phyloP scores from a whole-genome alignment of 805 yeast species.

The Cyberlindnera suaveolens region DNA sequence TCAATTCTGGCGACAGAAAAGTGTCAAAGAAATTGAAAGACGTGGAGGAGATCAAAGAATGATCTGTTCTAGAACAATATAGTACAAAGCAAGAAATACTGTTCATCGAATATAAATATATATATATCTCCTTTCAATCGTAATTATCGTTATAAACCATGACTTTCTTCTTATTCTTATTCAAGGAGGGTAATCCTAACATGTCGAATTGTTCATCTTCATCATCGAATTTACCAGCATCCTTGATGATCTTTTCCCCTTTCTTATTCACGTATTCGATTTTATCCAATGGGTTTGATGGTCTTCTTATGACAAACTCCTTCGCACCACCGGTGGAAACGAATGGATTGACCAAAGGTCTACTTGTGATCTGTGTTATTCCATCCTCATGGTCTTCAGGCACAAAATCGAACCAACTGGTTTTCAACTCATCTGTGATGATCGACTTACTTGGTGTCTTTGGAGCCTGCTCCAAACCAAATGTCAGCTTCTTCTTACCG shows the following conservation, averaged over 20 bases:
- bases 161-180: constrained; percentile 2
- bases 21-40: constrained; percentile 1
- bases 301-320: constrained; percentile 10
- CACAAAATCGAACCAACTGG: constrained; percentile 27
- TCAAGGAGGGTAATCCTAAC: background rate
- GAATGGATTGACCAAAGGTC: constrained; percentile 19
- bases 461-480: constrained; percentile 6
- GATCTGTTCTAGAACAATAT: too few relatives aligned
- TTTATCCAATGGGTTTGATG: constrained; percentile 16
- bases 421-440: constrained; percentile 26
- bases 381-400: constrained; percentile 11
- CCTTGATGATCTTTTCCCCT: constrained; percentile 25
- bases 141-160: constrained; percentile 8
- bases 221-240: constrained; percentile 8
- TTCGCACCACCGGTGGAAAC: constrained; percentile 3
- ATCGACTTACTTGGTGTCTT: constrained; percentile 31
- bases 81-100: background rate
- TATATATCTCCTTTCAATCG: background rate
- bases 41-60: background rate
- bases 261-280: constrained; percentile 28
- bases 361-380: constrained; percentile 16
- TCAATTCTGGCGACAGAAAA: constrained; percentile 15
- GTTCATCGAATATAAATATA: background rate
- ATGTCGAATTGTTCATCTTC: constrained; percentile 2
- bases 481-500: constrained; percentile 10